Evolutionary conservation across 805 yeast species (phyloP).

Genomic region (Wickerhamiella azyma): DNA sequence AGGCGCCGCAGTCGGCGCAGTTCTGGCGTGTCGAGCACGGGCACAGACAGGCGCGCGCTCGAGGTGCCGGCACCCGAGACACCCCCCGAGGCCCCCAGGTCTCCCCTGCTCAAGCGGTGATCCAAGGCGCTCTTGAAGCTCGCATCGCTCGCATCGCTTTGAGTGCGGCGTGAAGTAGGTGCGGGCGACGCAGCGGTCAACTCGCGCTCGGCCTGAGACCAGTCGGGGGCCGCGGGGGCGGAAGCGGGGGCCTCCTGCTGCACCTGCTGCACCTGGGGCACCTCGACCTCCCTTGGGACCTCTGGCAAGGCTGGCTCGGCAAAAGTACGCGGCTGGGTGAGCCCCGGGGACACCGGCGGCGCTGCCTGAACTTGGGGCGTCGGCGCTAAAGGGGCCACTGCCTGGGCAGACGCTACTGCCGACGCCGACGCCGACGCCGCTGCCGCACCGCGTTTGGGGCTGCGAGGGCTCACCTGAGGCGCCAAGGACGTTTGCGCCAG

Average conservation of each 20-base stretch:
- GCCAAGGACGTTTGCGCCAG: too few relatives aligned
- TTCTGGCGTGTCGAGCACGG: background rate
- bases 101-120: background rate
- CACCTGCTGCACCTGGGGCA: background rate
- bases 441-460: too few relatives aligned
- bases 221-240: background rate
- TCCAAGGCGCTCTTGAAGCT: conserved; percentile 2
- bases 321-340: background rate
- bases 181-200: background rate
- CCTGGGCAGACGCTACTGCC: too few relatives aligned
- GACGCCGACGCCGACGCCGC: too few relatives aligned
- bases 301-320: background rate
- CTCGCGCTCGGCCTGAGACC: too few relatives aligned
- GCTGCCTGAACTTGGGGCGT: background rate
- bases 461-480: too few relatives aligned
- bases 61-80: too few relatives aligned
- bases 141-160: conserved; percentile 3
- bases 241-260: background rate
- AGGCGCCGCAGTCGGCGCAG: background rate
- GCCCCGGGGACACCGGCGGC: background rate
- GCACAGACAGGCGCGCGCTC: background rate
- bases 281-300: background rate
- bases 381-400: too few relatives aligned
- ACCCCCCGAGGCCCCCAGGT: too few relatives aligned
- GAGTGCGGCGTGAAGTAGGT: background rate